Evolutionary conservation across 495 filamentous ascomycete genomes (phyloP).

Genomic region (Glutinoglossum americanum): DNA sequence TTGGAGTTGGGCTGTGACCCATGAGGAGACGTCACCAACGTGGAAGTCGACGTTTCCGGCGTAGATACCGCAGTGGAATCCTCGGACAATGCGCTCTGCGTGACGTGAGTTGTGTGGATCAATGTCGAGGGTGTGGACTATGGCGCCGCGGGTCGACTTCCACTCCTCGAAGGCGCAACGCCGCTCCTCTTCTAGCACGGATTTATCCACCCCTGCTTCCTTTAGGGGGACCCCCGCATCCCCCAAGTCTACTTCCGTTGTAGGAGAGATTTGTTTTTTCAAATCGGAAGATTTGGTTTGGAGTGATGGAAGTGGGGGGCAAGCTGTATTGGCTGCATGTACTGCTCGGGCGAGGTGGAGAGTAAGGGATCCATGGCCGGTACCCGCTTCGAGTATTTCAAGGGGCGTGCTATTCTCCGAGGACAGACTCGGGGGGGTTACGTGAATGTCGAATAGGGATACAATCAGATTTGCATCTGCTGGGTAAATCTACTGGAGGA

Average conservation of each 20-base stretch:
- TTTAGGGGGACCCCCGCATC: background rate
- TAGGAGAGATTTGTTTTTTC: slow-evolving; percentile 2
- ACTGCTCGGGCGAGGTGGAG: slow-evolving; percentile 52
- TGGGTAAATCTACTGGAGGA: slow-evolving; percentile 40
- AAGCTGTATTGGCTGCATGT: slow-evolving; percentile 39
- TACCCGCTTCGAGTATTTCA: slow-evolving; percentile 65
- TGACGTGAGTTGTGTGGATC: slow-evolving; percentile 32
- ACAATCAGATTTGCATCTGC: slow-evolving; percentile 51
- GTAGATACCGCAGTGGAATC: slow-evolving; percentile 53
- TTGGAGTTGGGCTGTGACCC: slow-evolving; percentile 29
- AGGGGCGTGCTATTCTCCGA: slow-evolving; percentile 15
- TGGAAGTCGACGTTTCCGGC: slow-evolving; percentile 45
- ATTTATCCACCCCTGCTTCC: background rate
- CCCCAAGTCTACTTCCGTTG: background rate
- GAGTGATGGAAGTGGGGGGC: slow-evolving; percentile 13
- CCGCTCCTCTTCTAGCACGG: background rate
- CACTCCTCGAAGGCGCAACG: slow-evolving; percentile 2
- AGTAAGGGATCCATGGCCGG: slow-evolving; percentile 57
- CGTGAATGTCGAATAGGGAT: slow-evolving; percentile 51
- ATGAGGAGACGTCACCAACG: slow-evolving; percentile 38
- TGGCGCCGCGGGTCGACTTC: slow-evolving; percentile 33
- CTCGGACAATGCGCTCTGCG: slow-evolving; percentile 35
- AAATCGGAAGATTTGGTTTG: slow-evolving; percentile 8
- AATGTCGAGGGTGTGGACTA: slow-evolving; percentile 51
- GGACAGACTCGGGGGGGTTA: slow-evolving; percentile 17